Evolutionary conservation across 1,284 basidiomycete species (phyloP), one percentile per base, ranked within the genome.

Genomic region (Puccinia triticina): DNA sequence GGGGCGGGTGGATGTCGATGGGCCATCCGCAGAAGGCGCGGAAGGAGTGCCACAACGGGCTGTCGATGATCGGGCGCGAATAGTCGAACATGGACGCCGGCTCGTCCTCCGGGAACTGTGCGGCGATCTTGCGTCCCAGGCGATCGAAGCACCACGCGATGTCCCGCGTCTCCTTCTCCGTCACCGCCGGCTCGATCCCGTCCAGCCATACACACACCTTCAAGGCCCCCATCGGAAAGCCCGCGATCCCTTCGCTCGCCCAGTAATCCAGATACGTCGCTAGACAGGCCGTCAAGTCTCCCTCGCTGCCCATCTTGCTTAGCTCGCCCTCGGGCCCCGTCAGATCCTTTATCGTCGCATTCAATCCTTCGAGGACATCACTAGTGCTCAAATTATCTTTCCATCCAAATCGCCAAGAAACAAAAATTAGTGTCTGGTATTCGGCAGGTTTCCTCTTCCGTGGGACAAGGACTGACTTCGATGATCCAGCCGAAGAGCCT

Each of bases 141-240:
- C n/a, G 29, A 23, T 73, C 71, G 23, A 73, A 73, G 18, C 71
- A n/a, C 21, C 23, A 10, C 5, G 48, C 18, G 34, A 73, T 53
- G 26, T 50, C 48, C 14, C 1, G 2, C 7, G 71, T 46, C 34
- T 73, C 71, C 21, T 73, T 29, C 32, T 73, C 18, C 29, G 71
- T 34, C 18, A 73, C 48, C 53, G 18, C 14, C 23, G 71, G 71
- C 18, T 73, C 71, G 10, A 5, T 34, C 43, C 48, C 11, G 32
- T 73, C 71, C n/a, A 73, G 4, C 71, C 71, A 73, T 23, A 73
- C 12, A 37, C 46, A 34, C 46, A 73, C 8, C 43, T 73, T 73
- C 7, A 73, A 8, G 26, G 48, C 71, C 2, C 26, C 7, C 5
- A 73, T 73, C 48, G 71, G 71, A 29, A 73, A 55, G 0, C 71